Conservation (phyloP, 495 filamentous ascomycete species). For the Xylaria grammica region DNA sequence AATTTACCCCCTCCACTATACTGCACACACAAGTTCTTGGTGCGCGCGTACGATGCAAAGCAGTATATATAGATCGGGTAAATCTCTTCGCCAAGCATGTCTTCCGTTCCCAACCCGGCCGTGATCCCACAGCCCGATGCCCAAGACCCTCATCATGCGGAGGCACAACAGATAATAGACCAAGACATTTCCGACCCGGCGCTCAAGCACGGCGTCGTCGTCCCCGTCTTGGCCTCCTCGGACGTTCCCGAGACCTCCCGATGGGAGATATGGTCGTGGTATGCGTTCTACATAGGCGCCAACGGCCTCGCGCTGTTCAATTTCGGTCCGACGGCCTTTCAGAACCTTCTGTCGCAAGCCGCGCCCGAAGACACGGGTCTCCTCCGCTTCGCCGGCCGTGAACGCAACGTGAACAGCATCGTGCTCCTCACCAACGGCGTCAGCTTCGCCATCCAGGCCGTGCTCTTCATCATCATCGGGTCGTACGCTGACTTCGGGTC, state of each 20-base stretch:
- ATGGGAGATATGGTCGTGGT: slow-evolving; percentile 69
- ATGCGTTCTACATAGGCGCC: slow-evolving; percentile 71
- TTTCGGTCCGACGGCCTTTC: slow-evolving; percentile 69
- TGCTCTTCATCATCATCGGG: slow-evolving; percentile 64
- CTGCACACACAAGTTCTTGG: too few species aligned
- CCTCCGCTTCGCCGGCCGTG: slow-evolving; percentile 55
- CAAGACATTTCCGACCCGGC: slow-evolving; percentile 1
- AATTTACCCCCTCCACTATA: too few species aligned
- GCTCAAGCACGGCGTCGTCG: slow-evolving; percentile 30
- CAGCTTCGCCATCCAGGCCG: slow-evolving; percentile 66
- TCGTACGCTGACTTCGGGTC: slow-evolving; percentile 67
- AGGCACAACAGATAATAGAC: not conserved
- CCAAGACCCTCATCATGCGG: too few species aligned
- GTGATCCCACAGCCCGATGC: slow-evolving; percentile 14
- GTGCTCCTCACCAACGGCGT: slow-evolving; percentile 67
- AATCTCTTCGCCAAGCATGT: slow-evolving; percentile 11
- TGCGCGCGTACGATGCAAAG: too few species aligned
- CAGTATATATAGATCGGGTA: not conserved
- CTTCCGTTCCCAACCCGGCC: slow-evolving; percentile 14
- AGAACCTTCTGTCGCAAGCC: slow-evolving; percentile 65
- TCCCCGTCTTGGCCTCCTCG: slow-evolving; percentile 58
- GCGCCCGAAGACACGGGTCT: slow-evolving; percentile 51
- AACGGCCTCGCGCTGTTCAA: slow-evolving; percentile 72
- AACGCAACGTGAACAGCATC: slow-evolving; percentile 64
- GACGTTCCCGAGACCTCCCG: slow-evolving; percentile 53